Evolutionary conservation across 2,329 filamentous ascomycete genomes (phyloP), one percentile per base, ranked within the genome.

Genomic region (Talaromyces sp.): DNA sequence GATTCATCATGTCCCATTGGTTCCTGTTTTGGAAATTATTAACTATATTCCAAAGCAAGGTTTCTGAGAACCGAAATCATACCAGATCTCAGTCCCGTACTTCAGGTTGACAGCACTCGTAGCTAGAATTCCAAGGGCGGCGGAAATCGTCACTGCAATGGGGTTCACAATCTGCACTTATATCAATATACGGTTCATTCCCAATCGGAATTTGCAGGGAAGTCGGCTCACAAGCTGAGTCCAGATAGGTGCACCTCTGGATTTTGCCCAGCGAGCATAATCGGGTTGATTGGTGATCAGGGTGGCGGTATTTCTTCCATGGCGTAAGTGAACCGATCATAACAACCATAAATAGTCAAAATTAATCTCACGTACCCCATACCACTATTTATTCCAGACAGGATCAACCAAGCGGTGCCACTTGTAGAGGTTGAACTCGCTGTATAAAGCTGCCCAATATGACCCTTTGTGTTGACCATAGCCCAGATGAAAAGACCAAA

Each of bases 1-100:
- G 30, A 24, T 30, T 42, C 47, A 49, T 49, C 47, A 49, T 49
- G 7, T 49, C 47, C 47, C 47, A 49, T 49, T 49, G 47, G 16
- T 49, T 49, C 47, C 47, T 49, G 13, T 6, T 9, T 17, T 45
- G 4, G 5, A n/a, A 2, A n/a, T n/a, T 45, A 3, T 32, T n/a
- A 20, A 10, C 16, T 32, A 3, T 24, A 4, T 27, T 27, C 24
- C 4, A 5, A n/a, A 16, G 2, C 2, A 13, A 19, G 8, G 14
- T 11, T 17, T 10, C 4, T 14, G 19, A 17, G 3, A 20, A 30
- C 19, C 7, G 14, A 19, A 1, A 2, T 24, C 35, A 20, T 49
- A 49, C 47, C 47, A 49, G 9, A 42, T 42, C 14, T 49, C 47
- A 42, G 47, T 39, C 16, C 37, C 37, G 14, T 41, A 49, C 4